Conservation (phyloP, 768 basidiomycete genomes). For the Mycena filopes region DNA sequence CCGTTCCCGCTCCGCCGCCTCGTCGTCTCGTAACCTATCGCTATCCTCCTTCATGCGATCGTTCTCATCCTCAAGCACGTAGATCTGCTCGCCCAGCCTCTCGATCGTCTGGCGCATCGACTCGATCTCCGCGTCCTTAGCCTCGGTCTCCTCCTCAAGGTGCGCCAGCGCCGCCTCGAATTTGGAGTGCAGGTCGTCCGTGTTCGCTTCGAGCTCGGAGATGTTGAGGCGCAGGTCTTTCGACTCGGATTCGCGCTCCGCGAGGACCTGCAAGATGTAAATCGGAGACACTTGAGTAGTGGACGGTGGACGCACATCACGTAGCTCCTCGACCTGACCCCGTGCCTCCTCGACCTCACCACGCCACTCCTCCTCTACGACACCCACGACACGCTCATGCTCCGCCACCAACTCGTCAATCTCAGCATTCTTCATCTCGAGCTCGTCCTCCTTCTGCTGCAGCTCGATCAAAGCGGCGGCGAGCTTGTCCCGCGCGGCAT, state of each 20-base stretch:
- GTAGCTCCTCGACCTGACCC: constrained; percentile 81
- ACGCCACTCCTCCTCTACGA: constrained; percentile 87
- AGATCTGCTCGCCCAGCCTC: constrained; percentile 82
- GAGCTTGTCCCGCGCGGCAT: constrained; percentile 77
- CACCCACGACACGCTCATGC: constrained; percentile 75
- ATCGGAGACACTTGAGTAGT: neutral
- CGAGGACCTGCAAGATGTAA: constrained; percentile 66
- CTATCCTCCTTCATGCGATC: constrained; percentile 80
- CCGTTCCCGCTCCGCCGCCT: constrained; percentile 73
- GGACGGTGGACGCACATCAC: constrained; percentile 61
- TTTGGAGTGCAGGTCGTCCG: constrained; percentile 75
- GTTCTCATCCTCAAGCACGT: constrained; percentile 87
- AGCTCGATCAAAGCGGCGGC: constrained; percentile 86
- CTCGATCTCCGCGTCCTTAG: constrained; percentile 83
- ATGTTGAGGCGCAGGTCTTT: constrained; percentile 79
- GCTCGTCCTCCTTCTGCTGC: constrained; percentile 88
- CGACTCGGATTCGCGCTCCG: constrained; percentile 83
- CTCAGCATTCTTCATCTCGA: constrained; percentile 81
- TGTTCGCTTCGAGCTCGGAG: constrained; percentile 79
- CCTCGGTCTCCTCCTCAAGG: constrained; percentile 80
- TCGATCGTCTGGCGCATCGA: constrained; percentile 81
- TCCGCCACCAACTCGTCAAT: constrained; percentile 82
- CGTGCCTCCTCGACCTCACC: constrained; percentile 88
- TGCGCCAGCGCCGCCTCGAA: constrained; percentile 81
- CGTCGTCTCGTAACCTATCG: constrained; percentile 77